Base-by-base conservation (phyloP, 2,329 filamentous ascomycete species). In the Aspergillus neotritici region DNA sequence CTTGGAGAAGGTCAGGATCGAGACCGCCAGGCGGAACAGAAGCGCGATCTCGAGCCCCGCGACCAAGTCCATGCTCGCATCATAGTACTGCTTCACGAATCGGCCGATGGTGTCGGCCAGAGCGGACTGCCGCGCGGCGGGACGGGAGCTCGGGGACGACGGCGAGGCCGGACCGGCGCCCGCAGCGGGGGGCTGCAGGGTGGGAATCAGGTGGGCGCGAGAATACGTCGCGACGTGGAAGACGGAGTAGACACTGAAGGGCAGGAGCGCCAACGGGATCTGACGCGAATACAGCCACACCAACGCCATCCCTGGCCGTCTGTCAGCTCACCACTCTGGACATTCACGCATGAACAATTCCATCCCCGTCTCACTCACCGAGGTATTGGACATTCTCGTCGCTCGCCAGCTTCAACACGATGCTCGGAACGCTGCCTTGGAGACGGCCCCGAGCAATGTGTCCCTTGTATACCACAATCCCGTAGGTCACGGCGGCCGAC, bases 381-480 rank as follows among this genome's bases (percentile, higher is more conserved):
- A 98, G 78, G 66, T 98, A 98, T 71, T 97, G 93, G 40, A 98
- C 87, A 69, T 98, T 98, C 78, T 98, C 93, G 66, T 98, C 93
- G 10, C 81, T 76, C 44, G 84, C 74, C 53, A 95, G 73, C 49
- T 82, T 78, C 46, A 91, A 42, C 37, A 77, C 67, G 46, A 85
- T 80, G 69, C 71, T 64, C 63, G 77, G 80, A 58, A 82, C 68
- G 64, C 74, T 82, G 49, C 75, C 81, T 52, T 84, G 83, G 38
- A 82, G 76, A 77, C 87, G 86, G 57, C 86, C 78, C 55, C 88
- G 85, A 57, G 90, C 87, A 54, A 90, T 83, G 75, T 90, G 87
- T 46, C 88, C 90, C 80, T 98, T 98, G 78, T 95, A 97, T 50
- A 98, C 91, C 38, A 98, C 93, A 55, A 98, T 97, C 54, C 93